Evolutionary conservation across 1,139 yeast species (phyloP).

Genomic region (Ogataea hybrid): DNA sequence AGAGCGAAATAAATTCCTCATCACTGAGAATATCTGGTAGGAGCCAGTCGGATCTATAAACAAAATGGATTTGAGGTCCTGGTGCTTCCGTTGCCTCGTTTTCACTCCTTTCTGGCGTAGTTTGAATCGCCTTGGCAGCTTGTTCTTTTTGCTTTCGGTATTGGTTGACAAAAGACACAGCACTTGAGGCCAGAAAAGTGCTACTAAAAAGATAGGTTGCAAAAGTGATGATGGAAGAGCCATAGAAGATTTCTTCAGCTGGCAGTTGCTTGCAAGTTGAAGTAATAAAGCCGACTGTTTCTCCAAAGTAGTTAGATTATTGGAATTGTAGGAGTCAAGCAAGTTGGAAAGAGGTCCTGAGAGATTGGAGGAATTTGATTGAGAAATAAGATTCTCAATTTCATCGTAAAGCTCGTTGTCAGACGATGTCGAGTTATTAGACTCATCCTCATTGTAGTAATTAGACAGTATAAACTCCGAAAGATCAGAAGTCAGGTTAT

Average conservation of each 20-base stretch:
- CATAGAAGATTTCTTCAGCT: slow-evolving; percentile 23
- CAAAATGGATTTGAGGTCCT: slow-evolving; percentile 9
- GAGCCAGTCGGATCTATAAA: slow-evolving; percentile 17
- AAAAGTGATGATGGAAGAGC: slow-evolving; percentile 18
- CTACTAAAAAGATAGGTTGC: slow-evolving; percentile 17
- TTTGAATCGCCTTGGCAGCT: not conserved
- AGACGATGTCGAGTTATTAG: slow-evolving; percentile 12
- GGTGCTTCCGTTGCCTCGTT: not conserved
- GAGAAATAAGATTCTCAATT: slow-evolving; percentile 3
- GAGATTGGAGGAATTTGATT: not conserved
- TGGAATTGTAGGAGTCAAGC: slow-evolving; percentile 5
- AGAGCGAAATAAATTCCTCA: slow-evolving; percentile 1
- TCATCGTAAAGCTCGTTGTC: slow-evolving; percentile 6
- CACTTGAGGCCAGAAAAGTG: slow-evolving; percentile 15
- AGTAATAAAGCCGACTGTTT: slow-evolving; percentile 19
- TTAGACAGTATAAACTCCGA: slow-evolving; percentile 10
- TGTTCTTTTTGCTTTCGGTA: slow-evolving; percentile 10
- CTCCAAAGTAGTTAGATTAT: slow-evolving; percentile 14
- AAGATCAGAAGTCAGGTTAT: slow-evolving; percentile 20
- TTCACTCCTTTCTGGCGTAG: not conserved
- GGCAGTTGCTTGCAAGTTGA: slow-evolving; percentile 18
- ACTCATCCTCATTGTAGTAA: slow-evolving; percentile 15
- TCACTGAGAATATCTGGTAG: slow-evolving; percentile 13
- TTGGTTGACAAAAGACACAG: slow-evolving; percentile 13
- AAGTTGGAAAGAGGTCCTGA: slow-evolving; percentile 1